These are phyloP conservation scores for Coemansia sp. DNA, from an alignment of 192 early-diverging fungal genomes.

Conservation along the genomic window DNA sequence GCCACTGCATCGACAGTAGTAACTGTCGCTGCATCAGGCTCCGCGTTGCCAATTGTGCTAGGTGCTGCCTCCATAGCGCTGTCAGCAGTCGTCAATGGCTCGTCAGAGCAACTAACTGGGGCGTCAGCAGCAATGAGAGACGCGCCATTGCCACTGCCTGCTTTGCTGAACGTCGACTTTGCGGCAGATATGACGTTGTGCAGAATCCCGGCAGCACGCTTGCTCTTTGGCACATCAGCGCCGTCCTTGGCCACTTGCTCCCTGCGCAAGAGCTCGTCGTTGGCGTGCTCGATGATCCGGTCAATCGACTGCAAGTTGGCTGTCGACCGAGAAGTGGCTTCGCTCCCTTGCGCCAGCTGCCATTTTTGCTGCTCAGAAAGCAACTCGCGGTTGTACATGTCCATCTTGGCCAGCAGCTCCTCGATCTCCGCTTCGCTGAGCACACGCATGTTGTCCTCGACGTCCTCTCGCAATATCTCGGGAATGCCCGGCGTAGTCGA, in stretches of 20 bases:
- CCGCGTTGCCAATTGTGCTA: not conserved
- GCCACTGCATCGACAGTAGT: too few species aligned
- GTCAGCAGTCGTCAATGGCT: not conserved
- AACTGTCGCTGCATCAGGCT: too few species aligned
- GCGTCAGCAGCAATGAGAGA: not conserved
- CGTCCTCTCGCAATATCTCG: conserved; percentile 33
- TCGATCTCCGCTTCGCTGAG: conserved; percentile 47
- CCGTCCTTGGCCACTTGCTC: conserved; percentile 16
- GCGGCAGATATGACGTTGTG: conserved; percentile 42
- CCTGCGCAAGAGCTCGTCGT: conserved; percentile 40
- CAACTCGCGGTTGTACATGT: conserved; percentile 55
- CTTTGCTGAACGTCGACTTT: conserved; percentile 35
- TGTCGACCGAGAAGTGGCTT: not conserved
- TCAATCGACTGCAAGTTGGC: conserved; percentile 34
- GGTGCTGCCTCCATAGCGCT: not conserved
- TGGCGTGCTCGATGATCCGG: conserved; percentile 38
- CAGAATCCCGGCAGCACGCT: conserved; percentile 17
- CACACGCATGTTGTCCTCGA: conserved; percentile 54
- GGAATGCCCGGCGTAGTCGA: not conserved
- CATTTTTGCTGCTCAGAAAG: conserved; percentile 46
- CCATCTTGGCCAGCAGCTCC: conserved; percentile 38
- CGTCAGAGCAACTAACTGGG: not conserved
- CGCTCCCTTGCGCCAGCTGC: conserved; percentile 5
- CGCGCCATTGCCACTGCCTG: not conserved
- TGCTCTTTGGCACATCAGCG: conserved; percentile 5